phyloP scores from a whole-genome alignment of 441 rosid genomes.

The Bocquillonia castaneifolia region DNA sequence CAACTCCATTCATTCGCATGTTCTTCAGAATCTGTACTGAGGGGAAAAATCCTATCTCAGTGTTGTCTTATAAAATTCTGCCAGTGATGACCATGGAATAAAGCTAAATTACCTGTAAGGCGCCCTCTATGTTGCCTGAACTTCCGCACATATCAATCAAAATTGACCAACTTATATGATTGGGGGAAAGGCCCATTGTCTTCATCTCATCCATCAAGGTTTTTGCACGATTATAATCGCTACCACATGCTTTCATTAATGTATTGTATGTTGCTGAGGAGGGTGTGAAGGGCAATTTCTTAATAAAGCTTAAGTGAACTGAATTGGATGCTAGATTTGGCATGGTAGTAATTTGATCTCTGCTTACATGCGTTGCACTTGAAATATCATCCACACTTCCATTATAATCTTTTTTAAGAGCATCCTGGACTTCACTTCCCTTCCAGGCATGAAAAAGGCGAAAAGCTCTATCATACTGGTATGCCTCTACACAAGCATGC shows the following conservation, averaged over 20 bases:
- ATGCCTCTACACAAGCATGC: slow-evolving; percentile 87
- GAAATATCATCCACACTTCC: slow-evolving; percentile 17
- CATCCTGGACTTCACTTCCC: slow-evolving; percentile 35
- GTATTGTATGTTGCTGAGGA: slow-evolving; percentile 67
- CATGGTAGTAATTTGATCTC: slow-evolving; percentile 20
- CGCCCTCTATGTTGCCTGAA: slow-evolving; percentile 67
- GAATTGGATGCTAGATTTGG: slow-evolving; percentile 31
- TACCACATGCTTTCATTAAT: slow-evolving; percentile 81
- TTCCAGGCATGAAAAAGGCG: slow-evolving; percentile 77
- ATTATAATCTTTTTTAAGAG: slow-evolving; percentile 26
- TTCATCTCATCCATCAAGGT: slow-evolving; percentile 82
- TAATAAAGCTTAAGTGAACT: slow-evolving; percentile 37
- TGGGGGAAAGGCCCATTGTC: slow-evolving; percentile 62
- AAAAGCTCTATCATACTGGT: slow-evolving; percentile 88
- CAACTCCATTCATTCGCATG: slow-evolving; percentile 59
- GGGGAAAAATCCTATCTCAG: slow-evolving; percentile 24
- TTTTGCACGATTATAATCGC: slow-evolving; percentile 59
- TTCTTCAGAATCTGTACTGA: slow-evolving; percentile 77
- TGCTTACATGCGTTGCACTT: slow-evolving; percentile 23
- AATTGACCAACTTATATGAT: slow-evolving; percentile 83
- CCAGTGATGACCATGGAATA: too few relatives aligned
- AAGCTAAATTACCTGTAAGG: slow-evolving; percentile 69
- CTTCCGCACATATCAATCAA: slow-evolving; percentile 74
- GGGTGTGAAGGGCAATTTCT: slow-evolving; percentile 57
- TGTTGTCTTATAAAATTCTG: not conserved